Percentiles rank a stretch among this genome's conserved stretches.
These are phyloP conservation scores for Kentomonas sorsogonicus DNA, from an alignment of 208 protist species.

Conservation along the genomic window DNA sequence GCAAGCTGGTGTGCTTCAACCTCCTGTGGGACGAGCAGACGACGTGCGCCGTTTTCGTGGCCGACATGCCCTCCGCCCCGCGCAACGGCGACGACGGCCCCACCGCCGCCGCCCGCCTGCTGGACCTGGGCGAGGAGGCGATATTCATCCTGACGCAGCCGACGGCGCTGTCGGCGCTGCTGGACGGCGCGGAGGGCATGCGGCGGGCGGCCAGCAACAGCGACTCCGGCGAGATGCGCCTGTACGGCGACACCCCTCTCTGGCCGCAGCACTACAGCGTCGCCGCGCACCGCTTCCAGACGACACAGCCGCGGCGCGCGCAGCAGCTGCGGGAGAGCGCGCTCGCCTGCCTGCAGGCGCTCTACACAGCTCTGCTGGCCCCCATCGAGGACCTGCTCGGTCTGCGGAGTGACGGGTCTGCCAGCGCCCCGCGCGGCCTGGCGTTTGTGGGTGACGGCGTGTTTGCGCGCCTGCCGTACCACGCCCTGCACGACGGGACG, in stretches of 20 bases:
- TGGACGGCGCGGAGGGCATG: too few relatives aligned
- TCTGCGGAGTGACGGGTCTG: conserved; percentile 2
- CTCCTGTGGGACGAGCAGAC: conserved; percentile 44
- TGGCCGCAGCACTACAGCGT: conserved; percentile 57
- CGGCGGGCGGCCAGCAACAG: conserved; percentile 6
- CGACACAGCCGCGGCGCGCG: conserved; percentile 2
- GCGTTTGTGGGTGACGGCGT: conserved; percentile 49
- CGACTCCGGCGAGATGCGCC: background rate
- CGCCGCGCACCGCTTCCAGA: conserved; percentile 32
- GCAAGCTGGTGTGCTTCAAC: conserved; percentile 41
- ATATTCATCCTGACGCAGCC: too few relatives aligned
- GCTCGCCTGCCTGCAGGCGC: conserved; percentile 28
- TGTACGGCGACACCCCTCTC: conserved; percentile 53
- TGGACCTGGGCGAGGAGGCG: too few relatives aligned
- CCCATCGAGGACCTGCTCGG: conserved; percentile 29
- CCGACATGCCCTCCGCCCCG: conserved; percentile 14
- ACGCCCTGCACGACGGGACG: conserved; percentile 38
- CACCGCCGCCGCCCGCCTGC: too few relatives aligned
- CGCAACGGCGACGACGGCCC: too few relatives aligned
- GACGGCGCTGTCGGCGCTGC: too few relatives aligned
- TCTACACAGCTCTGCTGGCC: conserved; percentile 33
- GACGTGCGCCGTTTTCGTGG: conserved; percentile 33
- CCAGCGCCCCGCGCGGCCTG: conserved; percentile 13
- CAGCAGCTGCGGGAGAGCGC: conserved; percentile 11
- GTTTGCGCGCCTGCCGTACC: conserved; percentile 45